Percentiles rank a stretch among this genome's conserved stretches.
These are phyloP conservation scores for Penicillium glabrum DNA, from an alignment of 2,329 filamentous ascomycete species.

Conservation along the genomic window DNA sequence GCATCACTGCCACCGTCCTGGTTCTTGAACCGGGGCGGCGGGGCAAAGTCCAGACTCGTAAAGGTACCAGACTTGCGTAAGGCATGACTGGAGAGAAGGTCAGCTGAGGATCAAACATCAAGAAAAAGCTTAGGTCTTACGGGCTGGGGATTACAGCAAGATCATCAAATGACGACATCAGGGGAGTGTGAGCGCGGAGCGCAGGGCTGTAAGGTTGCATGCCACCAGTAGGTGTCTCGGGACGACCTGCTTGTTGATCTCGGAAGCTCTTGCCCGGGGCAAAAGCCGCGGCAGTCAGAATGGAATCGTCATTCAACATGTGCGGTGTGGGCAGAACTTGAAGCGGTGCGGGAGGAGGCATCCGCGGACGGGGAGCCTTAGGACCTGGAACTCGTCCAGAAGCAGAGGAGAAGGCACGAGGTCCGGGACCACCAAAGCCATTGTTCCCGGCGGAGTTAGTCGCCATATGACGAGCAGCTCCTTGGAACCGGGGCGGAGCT, in stretches of 20 bases:
- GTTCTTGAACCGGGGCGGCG: conserved; percentile 49
- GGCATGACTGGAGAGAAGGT: conserved; percentile 39
- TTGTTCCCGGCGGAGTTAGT: conserved; percentile 41
- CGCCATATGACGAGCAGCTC: conserved; percentile 47
- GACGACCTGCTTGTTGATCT: conserved; percentile 68
- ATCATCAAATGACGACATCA: conserved; percentile 83
- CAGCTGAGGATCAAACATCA: conserved; percentile 10
- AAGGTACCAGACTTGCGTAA: conserved; percentile 51
- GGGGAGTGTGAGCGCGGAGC: conserved; percentile 72
- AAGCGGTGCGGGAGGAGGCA: conserved; percentile 73
- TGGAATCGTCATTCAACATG: conserved; percentile 80
- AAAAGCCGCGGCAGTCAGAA: conserved; percentile 73
- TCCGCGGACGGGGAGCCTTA: conserved; percentile 54
- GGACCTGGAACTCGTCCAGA: conserved; percentile 46
- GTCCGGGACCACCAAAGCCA: conserved; percentile 42
- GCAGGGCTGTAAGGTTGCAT: conserved; percentile 70
- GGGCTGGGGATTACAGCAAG: conserved; percentile 83
- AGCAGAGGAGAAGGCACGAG: conserved; percentile 66
- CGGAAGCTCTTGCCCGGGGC: conserved; percentile 71
- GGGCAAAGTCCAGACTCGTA: conserved; percentile 51
- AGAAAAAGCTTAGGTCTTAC: conserved; percentile 57
- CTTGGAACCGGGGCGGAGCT: conserved; percentile 59
- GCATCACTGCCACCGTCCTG: conserved; percentile 44
- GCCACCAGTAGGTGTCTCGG: conserved; percentile 60
- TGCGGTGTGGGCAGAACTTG: conserved; percentile 79